Evolutionary conservation across 2,329 filamentous ascomycete genomes (phyloP), one percentile per base, ranked within the genome.

Genomic region (Fusarium heterosporum): DNA sequence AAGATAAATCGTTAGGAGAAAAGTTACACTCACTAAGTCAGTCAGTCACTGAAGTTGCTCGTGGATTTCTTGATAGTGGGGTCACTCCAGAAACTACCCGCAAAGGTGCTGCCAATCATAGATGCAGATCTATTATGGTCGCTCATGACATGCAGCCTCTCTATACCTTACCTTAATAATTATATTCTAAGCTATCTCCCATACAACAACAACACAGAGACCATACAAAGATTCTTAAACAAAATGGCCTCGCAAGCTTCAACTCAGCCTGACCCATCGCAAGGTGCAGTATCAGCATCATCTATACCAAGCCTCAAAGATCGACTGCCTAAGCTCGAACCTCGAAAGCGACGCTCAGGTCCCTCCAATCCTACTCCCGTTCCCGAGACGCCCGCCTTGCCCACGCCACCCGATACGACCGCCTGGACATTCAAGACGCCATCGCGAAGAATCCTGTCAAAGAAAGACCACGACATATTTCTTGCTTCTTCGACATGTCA

Each of bases 391-490:
- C 93, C 93, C 46, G 76, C 84, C 38, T 84, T 97, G 10, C 89
- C 93, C 32, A 78, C 87, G 45, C 89, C 90, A 17, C 89, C 90
- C 60, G 84, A 88, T 63, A 82, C 85, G 39, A 83, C 85, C 51
- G 83, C 80, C 43, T 82, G 89, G 74, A 79, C 78, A 8, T 96
- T 92, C 81, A 81, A 83, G 58, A 81, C 81, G 8, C 96, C 96
- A 1, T 86, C 84, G 13, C 87, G 94, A 61, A 87, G 94, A 10
- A 98, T 99, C 51, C 81, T 99, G 13, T 95, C 93, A 4, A 83
- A 83, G 3, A 82, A 86, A 47, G 96, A 99, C 70, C 94, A 97
- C 75, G 85, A 92, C 17, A 80, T 93, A 6, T 99, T 98, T 73
- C 84, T 93, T 17, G 81, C 86, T 1, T 97, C 94, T 0, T 83